Base-by-base conservation (phyloP, 768 basidiomycete species). In the Rhizopogon sp. region DNA sequence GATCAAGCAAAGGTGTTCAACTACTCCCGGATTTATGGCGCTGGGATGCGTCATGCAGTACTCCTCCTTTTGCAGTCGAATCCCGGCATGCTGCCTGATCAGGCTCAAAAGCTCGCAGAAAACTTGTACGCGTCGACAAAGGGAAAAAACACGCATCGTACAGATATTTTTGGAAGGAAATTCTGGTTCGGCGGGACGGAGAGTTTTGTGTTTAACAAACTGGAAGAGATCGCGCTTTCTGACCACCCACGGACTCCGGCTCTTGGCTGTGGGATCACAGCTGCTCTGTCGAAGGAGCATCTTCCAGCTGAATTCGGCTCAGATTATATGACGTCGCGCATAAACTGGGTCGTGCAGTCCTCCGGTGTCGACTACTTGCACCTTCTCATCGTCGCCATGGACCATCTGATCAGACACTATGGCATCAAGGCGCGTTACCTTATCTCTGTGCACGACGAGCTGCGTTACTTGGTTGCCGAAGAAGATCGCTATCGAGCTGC, bases 271-370 rank as follows among this genome's bases (percentile, higher is more conserved):
- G 93, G 93, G 14, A 84, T 99, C 42, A 98, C 97, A 1, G 82
- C 88, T 49, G 96, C 96, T 0, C 77, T 99, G n/a, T 88, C 88
- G 29, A 95, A 91, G 71, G 85, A 89, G 58, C 87, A 92, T 65
- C 81, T 99, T 2, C 88, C 89, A 0, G 81, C 82, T 35, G 81
- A 79, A 55, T 91, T 93, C 57, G 91, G 90, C 11, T 70, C 86
- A 0, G 91, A 95, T 59, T 98, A 91, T 69, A 87, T 98, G 80
- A 88, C 97, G 0, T 97, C 93, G 6, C 84, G 97, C 42, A 95
- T 98, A 74, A 99, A 99, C 66, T 98, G 97, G 97, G 97, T 95
- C 47, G 97, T 98, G 6, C 97, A 98, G 64, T 98, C 95, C 3
- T 97, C 94, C 0, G 97, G 96, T 3, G 96, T 98, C 42, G 97